Percentiles rank a stretch among this genome's conserved stretches.
Evolutionary conservation across 192 early-diverging fungal species (phyloP).

Genomic region (Pilobolus umbonatus): DNA sequence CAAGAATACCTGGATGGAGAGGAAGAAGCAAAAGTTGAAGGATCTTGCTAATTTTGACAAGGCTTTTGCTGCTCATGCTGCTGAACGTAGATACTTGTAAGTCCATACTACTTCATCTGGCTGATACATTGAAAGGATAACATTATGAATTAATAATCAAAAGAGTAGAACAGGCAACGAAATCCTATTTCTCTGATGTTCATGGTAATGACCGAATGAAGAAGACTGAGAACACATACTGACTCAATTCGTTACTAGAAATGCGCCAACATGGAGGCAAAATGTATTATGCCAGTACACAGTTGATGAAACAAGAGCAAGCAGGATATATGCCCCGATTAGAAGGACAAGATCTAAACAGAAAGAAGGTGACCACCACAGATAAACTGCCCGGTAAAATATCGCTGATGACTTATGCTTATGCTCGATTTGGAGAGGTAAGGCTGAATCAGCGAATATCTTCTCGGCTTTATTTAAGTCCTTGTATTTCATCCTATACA

Average conservation of each 20-base stretch:
- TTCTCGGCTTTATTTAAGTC: too few relatives aligned
- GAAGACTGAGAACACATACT: not conserved
- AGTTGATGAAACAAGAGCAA: constrained; percentile 44
- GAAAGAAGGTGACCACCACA: constrained; percentile 35
- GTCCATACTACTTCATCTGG: not conserved
- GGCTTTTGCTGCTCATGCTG: constrained; percentile 37
- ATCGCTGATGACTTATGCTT: constrained; percentile 44
- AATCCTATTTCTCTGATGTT: constrained; percentile 30
- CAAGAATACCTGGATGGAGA: constrained; percentile 18
- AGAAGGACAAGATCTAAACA: constrained; percentile 39
- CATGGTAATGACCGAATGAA: constrained; percentile 13
- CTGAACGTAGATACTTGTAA: constrained; percentile 48
- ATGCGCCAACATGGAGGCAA: constrained; percentile 43
- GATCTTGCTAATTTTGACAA: constrained; percentile 47
- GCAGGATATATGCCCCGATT: constrained; percentile 51
- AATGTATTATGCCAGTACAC: constrained; percentile 41
- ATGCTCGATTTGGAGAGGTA: constrained; percentile 47
- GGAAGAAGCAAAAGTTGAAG: constrained; percentile 34
- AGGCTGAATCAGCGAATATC: not conserved
- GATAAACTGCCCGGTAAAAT: constrained; percentile 40
- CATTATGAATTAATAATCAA: not conserved
- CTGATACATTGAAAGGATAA: not conserved
- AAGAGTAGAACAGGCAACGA: constrained; percentile 25
- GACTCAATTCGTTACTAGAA: constrained; percentile 33
- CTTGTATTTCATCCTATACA: too few relatives aligned